phyloP scores from a whole-genome alignment of 2,329 filamentous ascomycete species.

The Microcera coccophila region DNA sequence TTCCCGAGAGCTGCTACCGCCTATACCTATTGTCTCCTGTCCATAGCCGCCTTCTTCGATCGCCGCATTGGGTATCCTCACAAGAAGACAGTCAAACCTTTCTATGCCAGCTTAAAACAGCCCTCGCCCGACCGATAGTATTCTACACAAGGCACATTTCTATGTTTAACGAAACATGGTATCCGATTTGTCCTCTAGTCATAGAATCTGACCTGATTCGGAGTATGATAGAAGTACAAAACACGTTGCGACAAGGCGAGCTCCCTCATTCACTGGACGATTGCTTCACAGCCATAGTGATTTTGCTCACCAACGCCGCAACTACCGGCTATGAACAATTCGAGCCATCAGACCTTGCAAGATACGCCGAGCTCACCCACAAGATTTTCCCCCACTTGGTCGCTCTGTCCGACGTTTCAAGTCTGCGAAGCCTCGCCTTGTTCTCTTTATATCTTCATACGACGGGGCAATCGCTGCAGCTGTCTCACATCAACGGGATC shows the following conservation, averaged over 20 bases:
- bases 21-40: slow-evolving; percentile 17
- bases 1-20: slow-evolving; percentile 22
- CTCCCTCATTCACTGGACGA: background rate
- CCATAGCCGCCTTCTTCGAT: background rate
- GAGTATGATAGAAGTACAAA: background rate
- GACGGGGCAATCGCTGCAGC: slow-evolving; percentile 17
- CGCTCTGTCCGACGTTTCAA: slow-evolving; percentile 7
- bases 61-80: background rate
- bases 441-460: slow-evolving; percentile 24
- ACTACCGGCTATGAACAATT: background rate
- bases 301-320: background rate
- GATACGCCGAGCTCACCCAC: background rate
- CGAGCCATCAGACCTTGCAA: background rate
- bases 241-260: background rate
- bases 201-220: background rate
- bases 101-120: background rate
- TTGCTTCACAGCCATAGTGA: background rate
- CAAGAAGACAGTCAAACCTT: background rate
- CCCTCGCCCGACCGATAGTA: background rate
- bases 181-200: background rate
- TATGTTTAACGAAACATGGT: background rate
- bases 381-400: background rate
- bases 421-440: slow-evolving; percentile 20
- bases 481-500: slow-evolving; percentile 20
- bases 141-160: background rate